phyloP scores from a whole-genome alignment of 352 stramenopile genomes.

The Globisporangium lucens region DNA sequence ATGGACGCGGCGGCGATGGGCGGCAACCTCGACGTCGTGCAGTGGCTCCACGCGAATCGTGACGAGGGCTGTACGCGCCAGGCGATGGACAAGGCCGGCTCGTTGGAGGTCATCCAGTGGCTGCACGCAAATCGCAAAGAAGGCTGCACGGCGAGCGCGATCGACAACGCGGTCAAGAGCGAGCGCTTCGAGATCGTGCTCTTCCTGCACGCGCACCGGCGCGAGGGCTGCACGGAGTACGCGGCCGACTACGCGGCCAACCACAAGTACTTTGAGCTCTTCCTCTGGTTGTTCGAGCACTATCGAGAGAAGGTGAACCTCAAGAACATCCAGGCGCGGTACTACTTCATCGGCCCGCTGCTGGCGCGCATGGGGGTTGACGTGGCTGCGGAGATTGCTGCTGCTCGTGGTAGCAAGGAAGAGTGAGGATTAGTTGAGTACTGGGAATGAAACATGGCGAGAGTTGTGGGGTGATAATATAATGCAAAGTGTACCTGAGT shows the following conservation, averaged over 20 bases:
- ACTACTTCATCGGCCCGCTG: constrained; percentile 14
- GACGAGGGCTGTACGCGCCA: constrained; percentile 24
- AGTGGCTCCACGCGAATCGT: constrained; percentile 32
- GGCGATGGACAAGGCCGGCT: constrained; percentile 15
- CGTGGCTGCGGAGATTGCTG: not conserved
- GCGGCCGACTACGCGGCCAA: constrained; percentile 15
- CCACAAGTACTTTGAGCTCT: constrained; percentile 17
- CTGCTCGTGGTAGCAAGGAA: not conserved
- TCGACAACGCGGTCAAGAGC: constrained; percentile 13
- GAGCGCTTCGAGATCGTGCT: constrained; percentile 12
- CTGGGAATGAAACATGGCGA: not conserved
- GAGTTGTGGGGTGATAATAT: not conserved
- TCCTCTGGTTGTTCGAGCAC: constrained; percentile 11
- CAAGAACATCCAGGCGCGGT: constrained; percentile 15
- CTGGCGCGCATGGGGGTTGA: constrained; percentile 6
- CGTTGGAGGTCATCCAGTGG: constrained; percentile 16
- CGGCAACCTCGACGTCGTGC: constrained; percentile 24
- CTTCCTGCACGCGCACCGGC: constrained; percentile 8
- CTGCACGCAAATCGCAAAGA: constrained; percentile 19
- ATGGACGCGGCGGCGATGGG: constrained; percentile 19
- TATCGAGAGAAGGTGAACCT: constrained; percentile 15
- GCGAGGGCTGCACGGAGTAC: constrained; percentile 13
- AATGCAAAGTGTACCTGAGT: not conserved
- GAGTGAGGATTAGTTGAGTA: too few species aligned
- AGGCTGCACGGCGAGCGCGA: constrained; percentile 15